Evolutionary conservation across 2,329 filamentous ascomycete genomes (phyloP).

Genomic region (Claviceps arundinis): DNA sequence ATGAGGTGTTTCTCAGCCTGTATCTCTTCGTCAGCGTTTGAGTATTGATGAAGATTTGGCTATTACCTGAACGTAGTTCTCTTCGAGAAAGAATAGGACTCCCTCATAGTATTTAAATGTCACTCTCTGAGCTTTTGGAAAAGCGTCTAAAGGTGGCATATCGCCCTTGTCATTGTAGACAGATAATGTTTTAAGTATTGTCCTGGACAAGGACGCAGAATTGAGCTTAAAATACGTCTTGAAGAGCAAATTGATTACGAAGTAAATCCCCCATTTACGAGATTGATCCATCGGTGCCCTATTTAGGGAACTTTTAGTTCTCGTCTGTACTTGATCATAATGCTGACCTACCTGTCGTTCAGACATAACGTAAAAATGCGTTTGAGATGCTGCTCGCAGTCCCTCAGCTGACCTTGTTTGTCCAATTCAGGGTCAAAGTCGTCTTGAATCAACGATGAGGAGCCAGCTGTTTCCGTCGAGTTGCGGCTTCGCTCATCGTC

Average conservation of each 20-base stretch:
- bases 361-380: slow-evolving; percentile 84
- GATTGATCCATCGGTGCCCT: slow-evolving; percentile 78
- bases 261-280: slow-evolving; percentile 96
- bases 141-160: slow-evolving; percentile 65
- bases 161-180: slow-evolving; percentile 59
- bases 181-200: slow-evolving; percentile 70
- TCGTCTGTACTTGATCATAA: not conserved
- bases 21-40: not conserved
- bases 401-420: slow-evolving; percentile 76
- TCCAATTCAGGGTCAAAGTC: slow-evolving; percentile 66
- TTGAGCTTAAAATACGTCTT: slow-evolving; percentile 98
- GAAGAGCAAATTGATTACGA: slow-evolving; percentile 86
- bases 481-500: slow-evolving; percentile 51
- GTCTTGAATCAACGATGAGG: slow-evolving; percentile 50
- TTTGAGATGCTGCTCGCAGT: slow-evolving; percentile 82
- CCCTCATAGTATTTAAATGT: slow-evolving; percentile 96
- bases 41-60: not conserved
- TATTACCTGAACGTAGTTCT: slow-evolving; percentile 68
- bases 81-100: slow-evolving; percentile 85
- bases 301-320: slow-evolving; percentile 2
- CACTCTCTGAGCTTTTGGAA: slow-evolving; percentile 81
- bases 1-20: slow-evolving; percentile 70
- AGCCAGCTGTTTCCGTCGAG: slow-evolving; percentile 22
- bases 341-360: slow-evolving; percentile 71
- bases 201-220: slow-evolving; percentile 77